Evolutionary conservation across 495 filamentous ascomycete species (phyloP), one percentile per base, ranked within the genome.

Genomic region (Neurospora intermedia): DNA sequence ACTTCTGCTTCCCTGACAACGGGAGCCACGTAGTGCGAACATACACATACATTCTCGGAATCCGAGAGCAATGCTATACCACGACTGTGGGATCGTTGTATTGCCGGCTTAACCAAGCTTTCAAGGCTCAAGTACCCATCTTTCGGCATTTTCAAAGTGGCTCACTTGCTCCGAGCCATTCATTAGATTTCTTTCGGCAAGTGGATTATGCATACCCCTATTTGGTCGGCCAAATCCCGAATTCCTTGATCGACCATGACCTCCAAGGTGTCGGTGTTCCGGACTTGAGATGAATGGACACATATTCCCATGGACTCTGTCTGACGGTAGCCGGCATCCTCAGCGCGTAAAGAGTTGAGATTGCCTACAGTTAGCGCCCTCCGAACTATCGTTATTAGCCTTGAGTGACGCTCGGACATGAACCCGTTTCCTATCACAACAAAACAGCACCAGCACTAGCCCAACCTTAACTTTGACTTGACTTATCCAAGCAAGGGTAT

Each of bases 401-500:
- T 15, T 9, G 48, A 27, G 23, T 59, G 27, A 15, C 48, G 48
- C 48, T 31, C 46, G 46, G 15, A 62, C 43, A 27, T 39, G 66
- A 38, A 40, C 13, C 31, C 16, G 2, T 20, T 71, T 13, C 10
- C 43, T 43, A 35, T 15, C 27, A 71, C 42, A 54, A 39, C 39
- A 54, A 2, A 27, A 48, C 20, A 43, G 10, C 27, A 4, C 31
- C 43, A 72, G 74, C 23, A 78, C 72, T 18, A 20, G 20, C 8
- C 43, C 43, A 46, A 46, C 9, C 9, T n/a, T 4, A 46, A 43
- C 15, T 9, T 7, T 72, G 70, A n/a, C 66, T 62, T 7, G 45
- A 48, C 20, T 76, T 74, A 23, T 16, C 7, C 72, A 74, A 66
- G 41, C 76, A 40, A 35, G 2, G 54, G 54, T 13, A 31, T 6